Conservation (phyloP, 495 filamentous ascomycete genomes). For the Lophiostoma macrostomum region DNA sequence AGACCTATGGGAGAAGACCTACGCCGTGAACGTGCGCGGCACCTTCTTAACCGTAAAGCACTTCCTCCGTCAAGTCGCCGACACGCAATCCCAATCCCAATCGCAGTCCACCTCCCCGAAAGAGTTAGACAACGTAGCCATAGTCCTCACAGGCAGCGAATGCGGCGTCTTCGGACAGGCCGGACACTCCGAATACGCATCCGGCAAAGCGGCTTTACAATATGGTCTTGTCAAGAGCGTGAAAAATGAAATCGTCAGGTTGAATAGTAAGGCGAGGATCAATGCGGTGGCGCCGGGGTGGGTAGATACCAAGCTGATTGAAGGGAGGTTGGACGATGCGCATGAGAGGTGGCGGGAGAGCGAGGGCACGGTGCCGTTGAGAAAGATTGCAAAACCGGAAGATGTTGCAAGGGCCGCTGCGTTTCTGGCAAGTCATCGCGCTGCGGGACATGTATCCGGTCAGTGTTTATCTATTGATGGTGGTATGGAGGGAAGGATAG, state of each 20-base stretch:
- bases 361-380: conserved; percentile 49
- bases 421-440: conserved; percentile 53
- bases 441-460: conserved; percentile 55
- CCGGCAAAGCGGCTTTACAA: conserved; percentile 52
- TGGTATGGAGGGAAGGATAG: conserved; percentile 51
- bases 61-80: conserved; percentile 47
- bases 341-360: conserved; percentile 47
- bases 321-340: conserved; percentile 48
- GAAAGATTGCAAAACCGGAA: conserved; percentile 48
- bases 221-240: conserved; percentile 53
- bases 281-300: conserved; percentile 55
- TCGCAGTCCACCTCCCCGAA: too few relatives aligned
- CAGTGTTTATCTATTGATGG: conserved; percentile 53
- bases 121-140: conserved; percentile 51
- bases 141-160: conserved; percentile 48
- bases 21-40: conserved; percentile 50
- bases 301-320: conserved; percentile 49
- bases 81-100: conserved; percentile 38
- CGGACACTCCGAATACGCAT: conserved; percentile 51
- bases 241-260: conserved; percentile 54
- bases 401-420: conserved; percentile 53
- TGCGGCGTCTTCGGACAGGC: conserved; percentile 46
- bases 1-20: conserved; percentile 52
- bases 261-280: conserved; percentile 53
- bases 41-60: conserved; percentile 59